Conservation (phyloP, 1,139 yeast species). For the Suzukiozyma palmioleophila region DNA sequence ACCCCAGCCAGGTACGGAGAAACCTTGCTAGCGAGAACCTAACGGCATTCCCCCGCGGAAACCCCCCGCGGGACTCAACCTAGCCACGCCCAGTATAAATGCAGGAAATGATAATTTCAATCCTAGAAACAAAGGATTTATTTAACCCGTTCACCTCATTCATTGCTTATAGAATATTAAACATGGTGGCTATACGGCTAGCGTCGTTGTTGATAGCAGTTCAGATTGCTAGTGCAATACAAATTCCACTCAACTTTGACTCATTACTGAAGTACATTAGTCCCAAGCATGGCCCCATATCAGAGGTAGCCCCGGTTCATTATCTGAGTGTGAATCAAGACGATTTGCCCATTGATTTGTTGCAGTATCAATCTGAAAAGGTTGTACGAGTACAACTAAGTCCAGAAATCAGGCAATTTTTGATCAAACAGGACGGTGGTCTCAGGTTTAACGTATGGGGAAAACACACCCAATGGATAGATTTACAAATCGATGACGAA, state of each 20-base stretch:
- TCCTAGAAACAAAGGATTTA: too few species aligned
- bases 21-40: too few species aligned
- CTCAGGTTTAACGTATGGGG: constrained; percentile 30
- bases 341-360: constrained; percentile 43
- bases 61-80: too few species aligned
- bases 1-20: too few species aligned
- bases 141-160: too few species aligned
- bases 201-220: background rate
- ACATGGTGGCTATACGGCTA: background rate
- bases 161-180: background rate
- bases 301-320: constrained; percentile 8
- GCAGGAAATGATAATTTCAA: too few species aligned
- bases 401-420: constrained; percentile 16
- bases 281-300: background rate
- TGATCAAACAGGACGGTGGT: constrained; percentile 11
- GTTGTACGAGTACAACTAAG: constrained; percentile 43
- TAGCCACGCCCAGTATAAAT: too few species aligned
- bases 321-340: constrained; percentile 12
- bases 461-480: constrained; percentile 25
- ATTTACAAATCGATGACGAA: constrained; percentile 28
- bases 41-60: too few species aligned
- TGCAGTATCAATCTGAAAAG: constrained; percentile 45
- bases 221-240: background rate
- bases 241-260: constrained; percentile 2
- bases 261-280: background rate